A percentile compares a stretch with the other conserved stretches of the same genome.
These are phyloP conservation scores for Zoysia japonica DNA, from an alignment of 176 grass and related monocot genomes.

Conservation along the genomic window DNA sequence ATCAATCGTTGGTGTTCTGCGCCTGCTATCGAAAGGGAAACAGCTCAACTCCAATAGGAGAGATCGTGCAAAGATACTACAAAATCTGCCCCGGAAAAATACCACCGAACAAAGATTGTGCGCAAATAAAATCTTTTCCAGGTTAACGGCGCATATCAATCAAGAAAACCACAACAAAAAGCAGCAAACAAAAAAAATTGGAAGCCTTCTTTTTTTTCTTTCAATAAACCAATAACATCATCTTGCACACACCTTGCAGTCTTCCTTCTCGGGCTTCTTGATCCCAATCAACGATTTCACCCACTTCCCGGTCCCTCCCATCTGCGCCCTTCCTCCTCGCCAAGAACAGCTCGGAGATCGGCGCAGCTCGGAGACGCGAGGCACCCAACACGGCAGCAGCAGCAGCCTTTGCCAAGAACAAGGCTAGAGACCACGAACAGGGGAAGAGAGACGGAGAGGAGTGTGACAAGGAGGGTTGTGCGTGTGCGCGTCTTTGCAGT, in stretches of 20 bases:
- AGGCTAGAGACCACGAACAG: not conserved
- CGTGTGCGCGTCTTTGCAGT: slow-evolving; percentile 46
- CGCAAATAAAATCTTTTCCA: no score
- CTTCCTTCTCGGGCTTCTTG: slow-evolving; percentile 76
- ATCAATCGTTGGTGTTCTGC: not conserved
- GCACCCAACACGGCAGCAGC: not conserved
- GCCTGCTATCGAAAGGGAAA: not conserved
- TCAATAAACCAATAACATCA: not conserved
- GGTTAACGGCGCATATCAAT: not conserved
- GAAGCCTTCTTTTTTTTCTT: not conserved
- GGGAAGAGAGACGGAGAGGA: not conserved
- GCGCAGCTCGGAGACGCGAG: not conserved
- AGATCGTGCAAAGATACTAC: no score
- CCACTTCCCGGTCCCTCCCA: slow-evolving; percentile 88
- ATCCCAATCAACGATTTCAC: slow-evolving; percentile 80
- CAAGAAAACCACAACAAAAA: not conserved
- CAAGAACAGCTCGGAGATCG: slow-evolving; percentile 14
- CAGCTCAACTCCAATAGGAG: not conserved
- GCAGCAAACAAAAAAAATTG: not conserved
- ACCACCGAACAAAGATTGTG: not conserved
- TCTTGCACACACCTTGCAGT: slow-evolving; percentile 53
- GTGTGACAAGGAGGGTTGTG: slow-evolving; percentile 3
- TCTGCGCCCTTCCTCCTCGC: not conserved
- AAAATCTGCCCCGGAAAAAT: no score
- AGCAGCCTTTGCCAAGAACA: slow-evolving; percentile 27